A percentile compares a stretch with the other conserved stretches of the same genome.
Conservation (phyloP, 768 basidiomycete genomes). For the Imleria badia region DNA sequence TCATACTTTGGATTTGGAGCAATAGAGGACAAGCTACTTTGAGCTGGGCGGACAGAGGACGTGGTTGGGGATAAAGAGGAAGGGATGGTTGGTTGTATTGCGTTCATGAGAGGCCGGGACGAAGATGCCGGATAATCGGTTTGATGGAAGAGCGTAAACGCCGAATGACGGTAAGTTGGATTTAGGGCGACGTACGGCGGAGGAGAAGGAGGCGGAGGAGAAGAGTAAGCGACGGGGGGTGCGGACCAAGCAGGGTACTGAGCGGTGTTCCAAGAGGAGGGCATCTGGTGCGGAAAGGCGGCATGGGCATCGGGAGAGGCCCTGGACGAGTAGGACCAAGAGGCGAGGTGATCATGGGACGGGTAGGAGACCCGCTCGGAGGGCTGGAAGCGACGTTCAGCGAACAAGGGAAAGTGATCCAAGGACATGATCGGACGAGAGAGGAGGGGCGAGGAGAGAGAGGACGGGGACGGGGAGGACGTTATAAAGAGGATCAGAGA, state of each 20-base stretch:
- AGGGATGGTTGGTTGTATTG: slow-evolving; percentile 15
- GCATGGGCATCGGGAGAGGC: slow-evolving; percentile 18
- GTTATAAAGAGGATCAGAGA: slow-evolving; percentile 35
- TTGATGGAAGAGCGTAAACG: slow-evolving; percentile 21
- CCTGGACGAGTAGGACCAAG: slow-evolving; percentile 29
- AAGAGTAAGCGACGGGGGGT: slow-evolving; percentile 16
- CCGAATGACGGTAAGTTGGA: slow-evolving; percentile 25
- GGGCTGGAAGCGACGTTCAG: slow-evolving; percentile 33
- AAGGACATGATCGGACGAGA: slow-evolving; percentile 23
- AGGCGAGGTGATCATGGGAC: slow-evolving; percentile 23
- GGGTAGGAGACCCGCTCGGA: slow-evolving; percentile 24
- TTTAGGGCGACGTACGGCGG: slow-evolving; percentile 22
- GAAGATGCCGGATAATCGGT: slow-evolving; percentile 21
- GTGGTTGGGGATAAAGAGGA: slow-evolving; percentile 19
- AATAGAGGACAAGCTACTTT: slow-evolving; percentile 19
- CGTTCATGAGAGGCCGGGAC: slow-evolving; percentile 17
- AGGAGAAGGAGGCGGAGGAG: slow-evolving; percentile 25
- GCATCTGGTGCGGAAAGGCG: slow-evolving; percentile 13
- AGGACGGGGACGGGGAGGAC: slow-evolving; percentile 15
- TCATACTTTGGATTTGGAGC: slow-evolving; percentile 20
- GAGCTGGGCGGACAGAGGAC: slow-evolving; percentile 13
- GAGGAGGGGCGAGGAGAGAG: not conserved
- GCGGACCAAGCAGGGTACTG: slow-evolving; percentile 19
- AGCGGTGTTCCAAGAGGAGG: slow-evolving; percentile 20
- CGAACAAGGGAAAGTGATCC: slow-evolving; percentile 34